Evolutionary conservation across 805 yeast species (phyloP).

Genomic region (Candida wancherniae): DNA sequence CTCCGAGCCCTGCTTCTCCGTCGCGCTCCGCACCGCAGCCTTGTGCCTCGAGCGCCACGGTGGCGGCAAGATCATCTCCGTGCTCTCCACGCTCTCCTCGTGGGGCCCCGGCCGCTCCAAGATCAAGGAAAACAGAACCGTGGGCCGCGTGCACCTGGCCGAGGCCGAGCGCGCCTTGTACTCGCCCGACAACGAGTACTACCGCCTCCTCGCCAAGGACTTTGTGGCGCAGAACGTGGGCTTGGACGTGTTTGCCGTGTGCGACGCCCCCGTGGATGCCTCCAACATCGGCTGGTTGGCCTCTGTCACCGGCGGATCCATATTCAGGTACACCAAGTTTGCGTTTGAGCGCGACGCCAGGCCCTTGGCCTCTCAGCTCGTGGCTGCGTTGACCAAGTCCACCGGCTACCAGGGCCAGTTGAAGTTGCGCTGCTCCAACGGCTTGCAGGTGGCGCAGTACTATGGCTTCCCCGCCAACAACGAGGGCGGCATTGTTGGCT

Average conservation of each 20-base stretch:
- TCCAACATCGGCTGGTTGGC: slow-evolving; percentile 66
- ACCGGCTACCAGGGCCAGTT: slow-evolving; percentile 77
- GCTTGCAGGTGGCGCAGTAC: slow-evolving; percentile 74
- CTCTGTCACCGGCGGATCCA: slow-evolving; percentile 67
- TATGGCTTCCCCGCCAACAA: slow-evolving; percentile 46
- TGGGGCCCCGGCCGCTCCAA: slow-evolving; percentile 72
- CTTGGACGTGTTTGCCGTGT: slow-evolving; percentile 68
- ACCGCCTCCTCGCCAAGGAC: slow-evolving; percentile 53
- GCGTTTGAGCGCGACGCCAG: slow-evolving; percentile 65
- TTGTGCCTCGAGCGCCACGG: slow-evolving; percentile 59
- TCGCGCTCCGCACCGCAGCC: slow-evolving; percentile 68
- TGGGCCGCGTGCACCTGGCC: slow-evolving; percentile 38
- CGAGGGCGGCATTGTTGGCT: slow-evolving; percentile 19
- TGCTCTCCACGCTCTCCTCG: slow-evolving; percentile 67
- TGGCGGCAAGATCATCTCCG: slow-evolving; percentile 77
- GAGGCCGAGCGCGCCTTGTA: slow-evolving; percentile 48
- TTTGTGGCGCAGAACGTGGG: slow-evolving; percentile 60
- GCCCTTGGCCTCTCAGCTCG: slow-evolving; percentile 55
- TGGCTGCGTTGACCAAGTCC: slow-evolving; percentile 45
- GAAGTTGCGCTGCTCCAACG: slow-evolving; percentile 82
- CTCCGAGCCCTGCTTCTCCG: slow-evolving; percentile 71
- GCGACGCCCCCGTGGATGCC: slow-evolving; percentile 63
- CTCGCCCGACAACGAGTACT: slow-evolving; percentile 58
- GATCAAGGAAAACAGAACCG: slow-evolving; percentile 36
- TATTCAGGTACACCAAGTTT: slow-evolving; percentile 64